Evolutionary conservation across 257 asterid species (phyloP).

Genomic region (Eucommia ulmoides): DNA sequence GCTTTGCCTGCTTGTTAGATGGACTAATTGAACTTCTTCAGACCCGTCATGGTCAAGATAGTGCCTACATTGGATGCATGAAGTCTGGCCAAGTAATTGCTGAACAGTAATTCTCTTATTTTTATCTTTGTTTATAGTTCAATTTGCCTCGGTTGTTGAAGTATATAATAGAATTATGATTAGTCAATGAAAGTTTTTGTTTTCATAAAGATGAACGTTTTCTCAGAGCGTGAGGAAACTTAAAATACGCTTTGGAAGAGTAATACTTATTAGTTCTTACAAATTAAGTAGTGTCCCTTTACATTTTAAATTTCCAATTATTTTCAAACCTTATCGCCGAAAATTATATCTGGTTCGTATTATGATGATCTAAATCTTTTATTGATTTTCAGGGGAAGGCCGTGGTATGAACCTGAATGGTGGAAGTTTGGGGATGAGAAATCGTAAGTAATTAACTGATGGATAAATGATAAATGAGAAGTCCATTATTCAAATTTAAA

Average conservation of each 20-base stretch:
- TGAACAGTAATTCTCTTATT: slow-evolving; percentile 55
- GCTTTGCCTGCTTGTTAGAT: slow-evolving; percentile 51
- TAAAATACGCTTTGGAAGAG: too few relatives aligned
- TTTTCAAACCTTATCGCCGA: too few relatives aligned
- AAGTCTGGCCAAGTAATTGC: slow-evolving; percentile 78
- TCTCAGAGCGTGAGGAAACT: too few relatives aligned
- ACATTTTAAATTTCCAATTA: too few relatives aligned
- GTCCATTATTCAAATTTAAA: too few relatives aligned
- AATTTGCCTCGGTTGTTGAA: too few relatives aligned
- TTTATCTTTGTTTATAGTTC: slow-evolving; percentile 5
- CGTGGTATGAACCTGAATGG: slow-evolving; percentile 96
- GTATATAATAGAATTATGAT: too few relatives aligned
- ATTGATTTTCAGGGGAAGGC: slow-evolving; percentile 59
- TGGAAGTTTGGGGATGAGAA: slow-evolving; percentile 97
- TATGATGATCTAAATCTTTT: slow-evolving; percentile 1
- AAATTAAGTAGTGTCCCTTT: too few relatives aligned
- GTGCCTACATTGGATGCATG: slow-evolving; percentile 92
- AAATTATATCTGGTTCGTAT: not conserved
- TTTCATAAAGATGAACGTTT: too few relatives aligned
- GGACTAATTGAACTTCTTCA: slow-evolving; percentile 65
- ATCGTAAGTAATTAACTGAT: slow-evolving; percentile 50
- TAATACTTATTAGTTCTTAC: too few relatives aligned
- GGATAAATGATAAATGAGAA: too few relatives aligned
- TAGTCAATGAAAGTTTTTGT: too few relatives aligned
- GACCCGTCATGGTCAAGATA: slow-evolving; percentile 51